Base-by-base conservation (phyloP, 139 green algal species). In the Marvania coccoides region DNA sequence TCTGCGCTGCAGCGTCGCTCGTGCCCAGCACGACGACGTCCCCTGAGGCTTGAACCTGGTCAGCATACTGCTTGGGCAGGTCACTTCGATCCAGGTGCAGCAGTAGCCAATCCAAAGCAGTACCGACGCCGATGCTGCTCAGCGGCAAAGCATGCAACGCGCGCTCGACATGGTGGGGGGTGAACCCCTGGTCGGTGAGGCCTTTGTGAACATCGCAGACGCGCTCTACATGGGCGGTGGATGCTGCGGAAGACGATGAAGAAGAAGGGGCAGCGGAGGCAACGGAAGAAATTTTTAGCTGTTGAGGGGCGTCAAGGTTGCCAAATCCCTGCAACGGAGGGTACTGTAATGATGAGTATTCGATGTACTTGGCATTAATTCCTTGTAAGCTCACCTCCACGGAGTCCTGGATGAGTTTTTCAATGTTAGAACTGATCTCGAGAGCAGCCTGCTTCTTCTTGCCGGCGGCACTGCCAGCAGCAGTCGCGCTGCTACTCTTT, bases 71-170 rank as follows among this genome's bases (percentile, higher is more conserved):
- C 10, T 54, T 34, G 12, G 87, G 89, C 62, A 95, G 74, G 45
- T 89, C 65, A 2, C 39, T 45, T 1, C 77, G 45, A 2, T 79
- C 70, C n/a, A 92, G 56, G 62, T 90, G 59, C 2, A 93, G 58
- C 69, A 86, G 90, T 7, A 95, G 81, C 88, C 88, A 95, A 59
- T 95, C 87, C 31, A 94, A 68, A 1, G 71, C 74, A 0, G 65
- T 55, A 15, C 68, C 58, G 36, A 61, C 24, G 33, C 72, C 29
- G 73, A 42, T 2, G 48, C 33, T n/a, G 61, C 28, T 29, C 14
- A 47, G 13, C 10, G 71, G 69, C 46, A 65, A n/a, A 23, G 47
- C 39, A 26, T 31, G 23, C 35, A 73, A 36, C 4, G 58, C 39
- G 10, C 4, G 24, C 47, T 76, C 51, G 15, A 76, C 33, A 2